Evolutionary conservation across 257 asterid genomes (phyloP).

Genomic region (Nicotiana sylvestris): DNA sequence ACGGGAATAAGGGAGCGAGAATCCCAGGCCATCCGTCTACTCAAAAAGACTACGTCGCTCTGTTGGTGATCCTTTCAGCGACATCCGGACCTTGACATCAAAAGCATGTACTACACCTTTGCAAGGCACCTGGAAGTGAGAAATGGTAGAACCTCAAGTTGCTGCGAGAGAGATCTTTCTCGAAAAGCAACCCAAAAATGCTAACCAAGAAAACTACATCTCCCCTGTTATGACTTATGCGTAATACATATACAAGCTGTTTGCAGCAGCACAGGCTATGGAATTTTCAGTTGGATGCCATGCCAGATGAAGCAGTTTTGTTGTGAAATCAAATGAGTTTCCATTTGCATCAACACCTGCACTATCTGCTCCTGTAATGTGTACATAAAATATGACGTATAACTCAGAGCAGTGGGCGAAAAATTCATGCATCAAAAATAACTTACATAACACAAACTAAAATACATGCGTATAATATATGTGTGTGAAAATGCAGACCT

Average conservation of each 20-base stretch:
- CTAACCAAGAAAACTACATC: constrained; percentile 9
- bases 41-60: neutral
- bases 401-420: neutral
- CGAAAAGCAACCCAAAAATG: constrained; percentile 31
- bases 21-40: constrained; percentile 3
- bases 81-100: constrained; percentile 15
- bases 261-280: constrained; percentile 82
- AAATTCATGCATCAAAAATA: neutral
- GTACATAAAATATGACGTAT: neutral
- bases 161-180: constrained; percentile 22
- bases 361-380: constrained; percentile 62
- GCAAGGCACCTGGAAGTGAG: constrained; percentile 31
- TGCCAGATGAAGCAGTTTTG: constrained; percentile 77
- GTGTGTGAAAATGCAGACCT: constrained; percentile 33
- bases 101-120: constrained; percentile 21
- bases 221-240: constrained; percentile 30
- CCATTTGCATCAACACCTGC: constrained; percentile 59
- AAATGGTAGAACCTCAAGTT: constrained; percentile 25
- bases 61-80: constrained; percentile 19
- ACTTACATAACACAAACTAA: neutral
- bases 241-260: constrained; percentile 78
- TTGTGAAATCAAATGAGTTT: constrained; percentile 70
- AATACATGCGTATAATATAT: neutral
- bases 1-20: constrained; percentile 13
- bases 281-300: constrained; percentile 86